These are phyloP conservation scores for Coemansia interrupta DNA, from an alignment of 192 early-diverging fungal species.

Conservation along the genomic window DNA sequence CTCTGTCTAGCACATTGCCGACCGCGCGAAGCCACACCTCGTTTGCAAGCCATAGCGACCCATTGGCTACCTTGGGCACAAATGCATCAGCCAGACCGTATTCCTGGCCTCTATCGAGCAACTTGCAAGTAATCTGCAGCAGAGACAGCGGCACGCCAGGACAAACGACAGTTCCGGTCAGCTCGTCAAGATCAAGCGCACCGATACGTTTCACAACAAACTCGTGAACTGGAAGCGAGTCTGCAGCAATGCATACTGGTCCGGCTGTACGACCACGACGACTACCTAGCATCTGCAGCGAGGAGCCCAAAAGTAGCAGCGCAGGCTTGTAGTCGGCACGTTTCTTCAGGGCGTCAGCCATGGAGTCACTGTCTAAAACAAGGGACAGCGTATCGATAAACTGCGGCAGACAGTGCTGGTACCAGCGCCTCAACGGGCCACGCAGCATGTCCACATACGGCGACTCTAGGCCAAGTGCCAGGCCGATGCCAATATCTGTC, in stretches of 20 bases:
- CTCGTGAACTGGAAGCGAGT: background rate
- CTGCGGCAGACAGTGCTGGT: slow-evolving; percentile 24
- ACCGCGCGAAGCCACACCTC: background rate
- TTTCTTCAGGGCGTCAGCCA: background rate
- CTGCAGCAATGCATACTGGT: background rate
- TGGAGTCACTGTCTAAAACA: background rate
- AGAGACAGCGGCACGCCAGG: too few relatives aligned
- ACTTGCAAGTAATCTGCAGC: background rate
- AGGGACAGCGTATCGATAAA: slow-evolving; percentile 17
- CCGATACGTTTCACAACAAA: background rate
- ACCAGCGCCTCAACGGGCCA: slow-evolving; percentile 15
- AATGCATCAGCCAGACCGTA: background rate
- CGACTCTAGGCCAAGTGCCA: slow-evolving; percentile 36
- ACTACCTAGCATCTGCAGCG: slow-evolving; percentile 13
- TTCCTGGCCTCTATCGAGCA: background rate
- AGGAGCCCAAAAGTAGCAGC: slow-evolving; percentile 16
- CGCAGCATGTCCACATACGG: slow-evolving; percentile 24
- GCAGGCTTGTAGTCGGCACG: background rate
- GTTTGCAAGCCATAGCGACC: background rate
- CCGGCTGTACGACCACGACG: background rate
- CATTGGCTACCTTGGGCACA: background rate
- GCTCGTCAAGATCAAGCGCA: slow-evolving; percentile 7
- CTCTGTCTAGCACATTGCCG: background rate
- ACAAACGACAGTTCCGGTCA: background rate
- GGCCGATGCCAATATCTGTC: slow-evolving; percentile 17